These are phyloP conservation scores for Tricholoma matsutake DNA, from an alignment of 768 basidiomycete species.

Conservation along the genomic window DNA sequence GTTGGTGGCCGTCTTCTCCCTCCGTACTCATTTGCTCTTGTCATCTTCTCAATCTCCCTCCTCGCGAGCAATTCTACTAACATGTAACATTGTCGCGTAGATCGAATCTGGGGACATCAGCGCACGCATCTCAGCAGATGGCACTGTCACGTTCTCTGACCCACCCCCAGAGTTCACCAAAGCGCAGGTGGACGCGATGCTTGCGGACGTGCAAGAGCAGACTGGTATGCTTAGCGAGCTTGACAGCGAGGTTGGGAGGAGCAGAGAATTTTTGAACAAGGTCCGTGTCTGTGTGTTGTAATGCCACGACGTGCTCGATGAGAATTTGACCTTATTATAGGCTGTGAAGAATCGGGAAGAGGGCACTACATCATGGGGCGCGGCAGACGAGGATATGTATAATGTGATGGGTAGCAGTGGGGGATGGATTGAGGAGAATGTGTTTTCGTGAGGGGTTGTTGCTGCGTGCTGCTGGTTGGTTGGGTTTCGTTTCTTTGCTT, in stretches of 20 bases:
- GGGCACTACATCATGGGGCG: conserved; percentile 10
- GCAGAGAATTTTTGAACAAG: conserved; percentile 74
- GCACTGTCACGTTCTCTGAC: conserved; percentile 74
- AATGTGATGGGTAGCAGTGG: conserved; percentile 1
- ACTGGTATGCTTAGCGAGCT: conserved; percentile 42
- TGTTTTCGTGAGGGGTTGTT: conserved; percentile 2
- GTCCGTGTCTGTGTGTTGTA: conserved; percentile 29
- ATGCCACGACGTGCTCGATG: too few relatives aligned
- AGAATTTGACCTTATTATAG: not conserved
- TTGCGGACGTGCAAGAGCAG: conserved; percentile 56
- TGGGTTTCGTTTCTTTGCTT: not conserved
- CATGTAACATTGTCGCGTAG: conserved; percentile 30
- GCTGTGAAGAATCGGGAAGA: conserved; percentile 23
- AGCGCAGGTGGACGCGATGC: conserved; percentile 56
- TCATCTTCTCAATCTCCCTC: not conserved
- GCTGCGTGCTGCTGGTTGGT: not conserved
- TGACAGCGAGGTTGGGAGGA: conserved; percentile 56
- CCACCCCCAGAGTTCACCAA: conserved; percentile 56
- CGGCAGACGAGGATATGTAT: conserved; percentile 20
- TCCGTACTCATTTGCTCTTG: too few relatives aligned
- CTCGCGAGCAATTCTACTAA: not conserved
- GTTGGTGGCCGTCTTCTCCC: conserved; percentile 35
- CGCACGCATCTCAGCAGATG: conserved; percentile 63
- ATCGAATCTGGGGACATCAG: conserved; percentile 70
- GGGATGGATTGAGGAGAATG: conserved; percentile 1